Base-by-base conservation (phyloP, 805 yeast species). In the Zygoascus bituminiphila region DNA sequence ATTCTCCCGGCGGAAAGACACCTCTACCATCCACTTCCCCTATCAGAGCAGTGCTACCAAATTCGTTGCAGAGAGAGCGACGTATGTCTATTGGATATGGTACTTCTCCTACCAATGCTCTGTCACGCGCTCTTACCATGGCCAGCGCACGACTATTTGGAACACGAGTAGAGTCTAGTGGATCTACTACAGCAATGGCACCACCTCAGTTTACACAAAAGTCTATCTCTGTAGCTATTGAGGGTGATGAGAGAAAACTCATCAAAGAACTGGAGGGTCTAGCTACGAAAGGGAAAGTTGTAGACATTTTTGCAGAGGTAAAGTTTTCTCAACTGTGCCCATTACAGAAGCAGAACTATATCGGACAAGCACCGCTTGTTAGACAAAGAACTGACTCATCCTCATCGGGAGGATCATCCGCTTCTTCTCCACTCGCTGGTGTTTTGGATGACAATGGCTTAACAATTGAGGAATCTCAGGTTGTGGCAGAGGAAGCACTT, bases 71-170 rank as follows among this genome's bases (percentile, higher is more conserved):
- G 23, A 35, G 38, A 2, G 56, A 52, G 17, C 54, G 70, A 21
- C 57, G 67, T 12, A 53, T 61, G 36, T 62, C 67, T 5, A 56
- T 66, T 31, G 58, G 60, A 14, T 64, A 66, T 45, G 72, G 70
- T 5, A 61, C 69, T 2, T 62, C 70, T 20, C 96, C 97, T 8
- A 79, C 95, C 0, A 87, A 82, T 64, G 96, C 98, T 0, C 74
- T 93, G 49, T 82, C 89, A 1, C 83, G 82, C 57, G 98, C 97
- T 0, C 69, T 91, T 47, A 86, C 87, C 6, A 75, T 87, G 63
- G 96, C 97, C 0, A 84, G 95, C 0, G 84, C 88, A 45, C 77
- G 96, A 54, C 69, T 91, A 31, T 88, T 89, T 67, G 96, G 96
- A 9, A 65, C 65, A 7, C 53, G 53, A 22, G 49, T 51, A 33